phyloP scores from a whole-genome alignment of 257 asterid genomes.

The Solanum habrochaites region DNA sequence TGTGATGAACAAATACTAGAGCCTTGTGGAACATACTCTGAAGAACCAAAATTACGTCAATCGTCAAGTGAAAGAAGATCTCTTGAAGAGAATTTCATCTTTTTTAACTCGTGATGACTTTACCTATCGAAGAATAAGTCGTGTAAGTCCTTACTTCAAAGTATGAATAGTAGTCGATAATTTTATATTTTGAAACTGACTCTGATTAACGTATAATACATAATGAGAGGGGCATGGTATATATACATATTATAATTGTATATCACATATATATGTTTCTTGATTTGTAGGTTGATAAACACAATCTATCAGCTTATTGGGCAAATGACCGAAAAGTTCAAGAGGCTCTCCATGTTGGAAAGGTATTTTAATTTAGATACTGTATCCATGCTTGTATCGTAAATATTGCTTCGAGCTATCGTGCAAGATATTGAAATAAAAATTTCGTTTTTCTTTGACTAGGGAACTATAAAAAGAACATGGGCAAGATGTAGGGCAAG shows the following conservation, averaged over 20 bases:
- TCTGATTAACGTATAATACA: not conserved
- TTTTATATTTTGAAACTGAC: not conserved
- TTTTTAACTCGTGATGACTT: not conserved
- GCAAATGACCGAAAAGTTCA: conserved; percentile 11
- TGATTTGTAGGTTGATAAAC: not conserved
- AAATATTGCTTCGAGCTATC: not conserved
- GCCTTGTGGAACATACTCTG: not conserved
- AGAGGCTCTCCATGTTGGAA: conserved; percentile 17
- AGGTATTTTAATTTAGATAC: not conserved
- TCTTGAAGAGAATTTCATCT: not conserved
- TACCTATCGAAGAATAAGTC: not conserved
- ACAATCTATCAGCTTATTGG: not conserved
- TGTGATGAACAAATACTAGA: not conserved
- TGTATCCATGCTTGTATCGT: not conserved
- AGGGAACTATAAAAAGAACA: not conserved
- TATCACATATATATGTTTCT: not conserved
- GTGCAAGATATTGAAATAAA: not conserved
- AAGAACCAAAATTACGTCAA: not conserved
- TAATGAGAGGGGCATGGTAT: not conserved
- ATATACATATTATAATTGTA: not conserved
- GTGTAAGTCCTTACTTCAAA: not conserved
- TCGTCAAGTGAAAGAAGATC: not conserved
- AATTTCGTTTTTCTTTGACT: not conserved
- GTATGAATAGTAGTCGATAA: not conserved
- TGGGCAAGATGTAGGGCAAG: not conserved